Percentiles rank a stretch among this genome's conserved stretches.
phyloP scores from a whole-genome alignment of 2,329 filamentous ascomycete species.

The Botrytis fabae region DNA sequence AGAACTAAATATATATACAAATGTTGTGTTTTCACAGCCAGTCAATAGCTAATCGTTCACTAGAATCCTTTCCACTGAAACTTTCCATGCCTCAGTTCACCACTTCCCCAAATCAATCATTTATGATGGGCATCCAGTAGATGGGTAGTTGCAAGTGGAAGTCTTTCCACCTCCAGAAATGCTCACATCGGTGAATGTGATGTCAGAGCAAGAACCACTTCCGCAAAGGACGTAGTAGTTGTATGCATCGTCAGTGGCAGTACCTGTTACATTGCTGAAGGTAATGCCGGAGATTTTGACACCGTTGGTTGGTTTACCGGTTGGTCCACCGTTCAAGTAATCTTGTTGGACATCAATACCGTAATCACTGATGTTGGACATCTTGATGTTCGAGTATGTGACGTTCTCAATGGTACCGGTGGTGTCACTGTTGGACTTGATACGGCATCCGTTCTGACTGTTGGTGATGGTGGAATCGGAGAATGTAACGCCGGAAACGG shows the following conservation, averaged over 20 bases:
- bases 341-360: conserved; percentile 59
- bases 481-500: conserved; percentile 54
- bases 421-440: conserved; percentile 43
- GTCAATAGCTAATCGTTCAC: background rate
- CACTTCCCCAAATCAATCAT: background rate
- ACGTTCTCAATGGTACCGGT: conserved; percentile 48
- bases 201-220: conserved; percentile 47
- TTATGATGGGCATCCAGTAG: conserved; percentile 11
- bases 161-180: background rate
- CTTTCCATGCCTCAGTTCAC: background rate
- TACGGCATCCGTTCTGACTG: conserved; percentile 52
- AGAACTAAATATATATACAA: conserved; percentile 1
- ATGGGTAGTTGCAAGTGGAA: conserved; percentile 6
- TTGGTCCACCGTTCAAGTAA: conserved; percentile 42
- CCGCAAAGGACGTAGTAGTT: conserved; percentile 56
- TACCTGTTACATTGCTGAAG: conserved; percentile 47
- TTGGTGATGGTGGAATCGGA: conserved; percentile 49
- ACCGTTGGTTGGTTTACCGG: conserved; percentile 37
- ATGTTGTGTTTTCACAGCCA: background rate
- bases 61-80: background rate
- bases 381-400: conserved; percentile 54
- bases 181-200: conserved; percentile 12
- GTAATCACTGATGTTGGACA: conserved; percentile 48
- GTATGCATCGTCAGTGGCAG: conserved; percentile 42
- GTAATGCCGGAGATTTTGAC: conserved; percentile 54